These are phyloP conservation scores for Hypomyces rosellus DNA, from an alignment of 2,329 filamentous ascomycete species.

Conservation along the genomic window DNA sequence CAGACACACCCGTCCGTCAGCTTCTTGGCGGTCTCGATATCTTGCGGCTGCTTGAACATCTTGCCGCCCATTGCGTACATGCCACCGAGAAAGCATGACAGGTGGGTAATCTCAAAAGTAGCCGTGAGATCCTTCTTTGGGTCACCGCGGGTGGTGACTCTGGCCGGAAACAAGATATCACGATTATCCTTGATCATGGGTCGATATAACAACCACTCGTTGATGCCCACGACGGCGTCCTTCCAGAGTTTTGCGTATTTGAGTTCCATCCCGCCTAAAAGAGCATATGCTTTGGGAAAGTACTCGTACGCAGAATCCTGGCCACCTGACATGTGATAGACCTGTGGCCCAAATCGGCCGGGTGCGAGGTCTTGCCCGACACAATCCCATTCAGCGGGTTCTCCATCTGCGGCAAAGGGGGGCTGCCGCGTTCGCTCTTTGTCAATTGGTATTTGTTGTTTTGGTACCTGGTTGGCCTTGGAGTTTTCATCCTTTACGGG, in stretches of 20 bases:
- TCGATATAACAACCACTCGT: conserved; percentile 68
- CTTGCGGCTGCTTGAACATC: conserved; percentile 51
- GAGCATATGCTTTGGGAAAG: conserved; percentile 61
- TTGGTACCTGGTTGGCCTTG: not conserved
- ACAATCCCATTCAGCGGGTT: conserved; percentile 41
- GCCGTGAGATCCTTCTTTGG: conserved; percentile 33
- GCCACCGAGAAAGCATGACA: conserved; percentile 64
- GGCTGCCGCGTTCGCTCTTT: conserved; percentile 10
- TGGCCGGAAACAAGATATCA: conserved; percentile 69
- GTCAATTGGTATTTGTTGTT: too few species aligned
- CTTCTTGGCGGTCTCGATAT: conserved; percentile 57
- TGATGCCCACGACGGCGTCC: conserved; percentile 59
- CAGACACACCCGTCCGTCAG: conserved; percentile 65
- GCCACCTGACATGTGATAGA: conserved; percentile 56
- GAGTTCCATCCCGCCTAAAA: conserved; percentile 66
- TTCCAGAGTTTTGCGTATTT: conserved; percentile 72
- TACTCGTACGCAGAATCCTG: conserved; percentile 70
- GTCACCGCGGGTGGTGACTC: conserved; percentile 42
- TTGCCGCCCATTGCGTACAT: conserved; percentile 63
- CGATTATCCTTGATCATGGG: conserved; percentile 64
- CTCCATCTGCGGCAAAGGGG: conserved; percentile 30
- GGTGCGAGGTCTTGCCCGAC: conserved; percentile 52
- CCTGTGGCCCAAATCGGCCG: conserved; percentile 37
- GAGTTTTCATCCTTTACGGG: not conserved
- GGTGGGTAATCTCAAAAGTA: conserved; percentile 56